A percentile compares a stretch with the other conserved stretches of the same genome.
Evolutionary conservation across 768 basidiomycete species (phyloP).

Genomic region (Phanerochaete sordida): DNA sequence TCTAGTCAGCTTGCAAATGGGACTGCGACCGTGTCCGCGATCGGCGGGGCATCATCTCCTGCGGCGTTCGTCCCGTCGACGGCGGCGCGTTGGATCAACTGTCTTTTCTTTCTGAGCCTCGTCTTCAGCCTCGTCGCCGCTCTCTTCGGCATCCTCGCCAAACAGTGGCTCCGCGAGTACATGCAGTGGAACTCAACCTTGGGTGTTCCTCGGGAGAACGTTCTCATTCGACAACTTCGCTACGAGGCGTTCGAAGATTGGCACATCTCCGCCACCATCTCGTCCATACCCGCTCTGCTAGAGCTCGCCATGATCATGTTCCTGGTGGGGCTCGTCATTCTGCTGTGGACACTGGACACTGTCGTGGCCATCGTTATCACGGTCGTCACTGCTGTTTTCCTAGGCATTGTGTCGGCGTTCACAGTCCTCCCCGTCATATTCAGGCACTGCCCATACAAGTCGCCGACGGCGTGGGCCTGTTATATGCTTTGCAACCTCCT

Average conservation of each 20-base stretch:
- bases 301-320: conserved; percentile 7
- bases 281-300: not conserved
- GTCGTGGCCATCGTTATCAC: not conserved
- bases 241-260: not conserved
- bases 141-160: conserved; percentile 7
- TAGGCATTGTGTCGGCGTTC: not conserved
- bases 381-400: not conserved
- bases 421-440: not conserved
- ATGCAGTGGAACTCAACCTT: not conserved
- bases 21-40: not conserved
- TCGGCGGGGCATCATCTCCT: not conserved
- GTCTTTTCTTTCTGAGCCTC: conserved; percentile 9
- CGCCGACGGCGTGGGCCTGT: not conserved
- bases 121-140: conserved; percentile 5
- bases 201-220: not conserved
- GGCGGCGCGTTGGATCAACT: conserved; percentile 2
- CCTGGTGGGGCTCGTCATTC: not conserved
- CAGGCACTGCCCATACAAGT: conserved; percentile 6
- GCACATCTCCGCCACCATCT: conserved; percentile 3
- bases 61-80: not conserved
- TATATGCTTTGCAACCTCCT: not conserved
- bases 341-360: conserved; percentile 6
- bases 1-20: not conserved
- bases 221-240: conserved; percentile 6
- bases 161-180: conserved; percentile 6